Conservation (phyloP, 176 grass and related monocot genomes). For the Thinopyrum elongatum region DNA sequence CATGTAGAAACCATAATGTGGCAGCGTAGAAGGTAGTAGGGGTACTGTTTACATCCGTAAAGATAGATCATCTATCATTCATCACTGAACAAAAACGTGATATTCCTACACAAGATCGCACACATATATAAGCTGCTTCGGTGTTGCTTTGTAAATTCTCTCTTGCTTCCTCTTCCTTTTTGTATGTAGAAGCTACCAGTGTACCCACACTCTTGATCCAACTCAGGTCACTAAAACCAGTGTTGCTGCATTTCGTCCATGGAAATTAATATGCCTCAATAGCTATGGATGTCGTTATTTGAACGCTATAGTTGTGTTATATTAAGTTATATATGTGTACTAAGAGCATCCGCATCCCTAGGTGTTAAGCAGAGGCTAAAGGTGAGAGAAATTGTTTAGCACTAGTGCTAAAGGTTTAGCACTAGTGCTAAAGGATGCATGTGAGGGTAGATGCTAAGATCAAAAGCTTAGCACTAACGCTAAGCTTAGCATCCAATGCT, state of each 20-base stretch:
- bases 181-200: neutral
- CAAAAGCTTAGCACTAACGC: slow-evolving; percentile 2
- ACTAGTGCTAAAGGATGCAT: neutral
- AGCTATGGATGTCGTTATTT: neutral
- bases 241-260: neutral
- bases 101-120: neutral
- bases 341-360: slow-evolving; percentile 2
- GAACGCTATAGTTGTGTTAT: neutral
- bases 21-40: no score
- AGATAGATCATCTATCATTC: neutral
- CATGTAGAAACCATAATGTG: no score
- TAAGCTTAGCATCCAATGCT: neutral
- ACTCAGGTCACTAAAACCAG: neutral
- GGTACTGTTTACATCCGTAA: neutral
- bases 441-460: neutral
- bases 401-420: neutral
- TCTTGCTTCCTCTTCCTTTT: neutral
- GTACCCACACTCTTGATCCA: neutral
- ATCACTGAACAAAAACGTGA: neutral
- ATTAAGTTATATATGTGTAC: neutral
- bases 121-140: neutral
- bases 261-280: neutral
- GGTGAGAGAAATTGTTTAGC: slow-evolving; percentile 1
- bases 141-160: neutral
- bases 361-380: neutral